phyloP scores from a whole-genome alignment of 495 filamentous ascomycete species.

The Sporormia fimetaria region DNA sequence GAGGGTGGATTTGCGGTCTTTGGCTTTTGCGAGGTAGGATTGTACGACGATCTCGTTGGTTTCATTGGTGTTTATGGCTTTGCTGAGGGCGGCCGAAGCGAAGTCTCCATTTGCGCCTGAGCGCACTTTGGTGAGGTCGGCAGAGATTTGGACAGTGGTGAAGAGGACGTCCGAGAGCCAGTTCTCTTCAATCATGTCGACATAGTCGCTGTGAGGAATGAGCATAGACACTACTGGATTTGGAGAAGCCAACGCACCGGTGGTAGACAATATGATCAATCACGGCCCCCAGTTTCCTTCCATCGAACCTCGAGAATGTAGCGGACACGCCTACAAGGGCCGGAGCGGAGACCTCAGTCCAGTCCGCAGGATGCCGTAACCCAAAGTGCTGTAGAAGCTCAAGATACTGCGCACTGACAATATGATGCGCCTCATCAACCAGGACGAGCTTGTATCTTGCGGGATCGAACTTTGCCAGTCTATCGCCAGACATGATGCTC shows the following conservation, averaged over 20 bases:
- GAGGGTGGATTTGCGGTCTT: constrained; percentile 66
- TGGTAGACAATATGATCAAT: constrained; percentile 97
- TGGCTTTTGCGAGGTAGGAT: constrained; percentile 70
- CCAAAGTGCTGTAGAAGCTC: constrained; percentile 62
- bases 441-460: constrained; percentile 74
- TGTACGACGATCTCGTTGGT: constrained; percentile 73
- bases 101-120: constrained; percentile 66
- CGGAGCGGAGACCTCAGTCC: constrained; percentile 40
- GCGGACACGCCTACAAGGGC: constrained; percentile 85
- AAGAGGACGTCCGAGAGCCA: constrained; percentile 79
- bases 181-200: constrained; percentile 90
- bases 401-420: constrained; percentile 72
- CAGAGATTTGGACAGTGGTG: constrained; percentile 76
- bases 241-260: constrained; percentile 38
- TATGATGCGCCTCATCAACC: constrained; percentile 98
- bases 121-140: constrained; percentile 59
- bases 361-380: constrained; percentile 41
- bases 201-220: constrained; percentile 51
- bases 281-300: constrained; percentile 71
- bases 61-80: constrained; percentile 64
- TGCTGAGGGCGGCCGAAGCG: constrained; percentile 56
- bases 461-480: constrained; percentile 73
- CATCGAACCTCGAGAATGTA: constrained; percentile 82
- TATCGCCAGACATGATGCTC: constrained; percentile 61
- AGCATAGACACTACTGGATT: constrained; percentile 1